Evolutionary conservation across 441 rosid species (phyloP), one percentile per base, ranked within the genome.

Genomic region (Bruguiera hainesii): DNA sequence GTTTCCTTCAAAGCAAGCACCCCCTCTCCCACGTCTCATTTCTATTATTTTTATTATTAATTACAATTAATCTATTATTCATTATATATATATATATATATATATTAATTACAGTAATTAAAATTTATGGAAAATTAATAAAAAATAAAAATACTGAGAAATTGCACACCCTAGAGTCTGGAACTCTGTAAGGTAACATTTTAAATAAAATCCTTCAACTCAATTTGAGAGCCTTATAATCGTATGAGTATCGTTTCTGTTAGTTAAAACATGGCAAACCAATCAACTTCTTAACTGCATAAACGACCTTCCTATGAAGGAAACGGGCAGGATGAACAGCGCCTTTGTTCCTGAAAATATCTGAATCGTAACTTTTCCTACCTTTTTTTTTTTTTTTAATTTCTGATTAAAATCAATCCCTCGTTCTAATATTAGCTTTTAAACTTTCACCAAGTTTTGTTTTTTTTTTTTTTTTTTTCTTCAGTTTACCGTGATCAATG

Each of bases 101-200:
- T 23, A 23, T 23, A 23, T 23, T 6, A 35, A 28, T 3, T 28
- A 28, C 4, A 4, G 4, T 28, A 28, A 28, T 28, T 28, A 28
- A 28, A 4, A 28, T 29, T 29, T 29, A 29, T 33, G 7, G 0
- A 13, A 39, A 39, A 39, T 10, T 26, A 39, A 18, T 6, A 48
- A 13, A 20, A 50, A 50, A 19, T 33, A 7, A 33, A 26, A 33
- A 33, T 26, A 11, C 18, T 6, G 55, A 46, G 30, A 53, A 23
- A 33, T 13, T 2, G 26, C n/a, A 33, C n/a, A 29, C 33, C 15
- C 42, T 21, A 39, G 1, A 57, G 20, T 85, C 85, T 71, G 77
- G 85, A 88, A 81, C 73, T 61, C 75, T 83, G 89, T 31, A 66
- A 73, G 5, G 52, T 48, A 42, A 46, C 46, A 30, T 66, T 61